Evolutionary conservation across 345 rosid genomes (phyloP), one percentile per base, ranked within the genome.

Genomic region (Corchorus olitorius): DNA sequence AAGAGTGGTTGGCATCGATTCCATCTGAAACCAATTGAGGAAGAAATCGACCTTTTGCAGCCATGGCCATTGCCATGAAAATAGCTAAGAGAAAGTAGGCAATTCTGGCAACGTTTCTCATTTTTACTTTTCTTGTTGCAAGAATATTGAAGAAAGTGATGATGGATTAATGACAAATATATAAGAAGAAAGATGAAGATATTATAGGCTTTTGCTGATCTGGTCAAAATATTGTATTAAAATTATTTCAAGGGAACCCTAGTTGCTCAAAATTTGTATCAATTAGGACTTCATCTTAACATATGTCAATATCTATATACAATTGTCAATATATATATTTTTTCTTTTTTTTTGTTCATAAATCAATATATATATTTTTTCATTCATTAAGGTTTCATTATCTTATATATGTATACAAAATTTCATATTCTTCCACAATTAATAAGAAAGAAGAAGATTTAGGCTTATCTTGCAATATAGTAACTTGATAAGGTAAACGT

Each of bases 1-100:
- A 22, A 20, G 61, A 56, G 10, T 56, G 34, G 34, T 6, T 20
- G 27, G 33, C 33, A 4, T 55, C 27, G 27, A 27, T 22, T 61
- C 65, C 65, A 61, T 61, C 65, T 61, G 65, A 33, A 61, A 61
- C 43, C 43, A 61, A 33, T 13, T 14, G n/a, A 5, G 65, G 65
- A 61, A 61, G 65, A 61, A 9, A 5, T 33, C 65, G 41, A 61
- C 41, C 41, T 61, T 61, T 14, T 12, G 34, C 41, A 61, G 14
- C 41, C 6, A 5, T 61, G n/a, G 34, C 6, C 43, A 39, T 61
- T 14, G 14, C 8, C 5, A 34, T 4, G 43, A 34, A 61, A 33
- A 61, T 9, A 14, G 43, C 3, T 33, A 14, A 14, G 14, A 33
- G 43, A 33, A 61, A 61, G 43, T 34, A 6, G 13, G 34, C 5